These are phyloP conservation scores for Punctularia strigosozonata DNA, from an alignment of 768 basidiomycete genomes.

Conservation along the genomic window DNA sequence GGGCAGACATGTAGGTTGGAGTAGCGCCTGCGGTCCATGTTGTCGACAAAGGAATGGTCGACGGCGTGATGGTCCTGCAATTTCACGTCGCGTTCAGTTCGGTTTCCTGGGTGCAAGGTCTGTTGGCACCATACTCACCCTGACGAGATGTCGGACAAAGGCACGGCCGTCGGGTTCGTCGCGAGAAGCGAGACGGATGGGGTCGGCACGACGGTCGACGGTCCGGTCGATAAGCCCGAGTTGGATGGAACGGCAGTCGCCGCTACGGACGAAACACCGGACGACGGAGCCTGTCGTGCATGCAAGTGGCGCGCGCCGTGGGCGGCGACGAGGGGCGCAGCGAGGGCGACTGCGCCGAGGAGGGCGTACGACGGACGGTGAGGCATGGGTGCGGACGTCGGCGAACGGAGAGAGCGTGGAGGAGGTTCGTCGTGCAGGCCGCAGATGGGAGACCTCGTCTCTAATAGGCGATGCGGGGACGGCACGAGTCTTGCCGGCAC, in stretches of 20 bases:
- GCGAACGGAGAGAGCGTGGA: too few relatives aligned
- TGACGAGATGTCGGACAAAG: constrained; percentile 42
- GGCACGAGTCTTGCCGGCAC: too few relatives aligned
- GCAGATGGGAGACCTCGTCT: too few relatives aligned
- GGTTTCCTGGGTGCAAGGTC: too few relatives aligned
- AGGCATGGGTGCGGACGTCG: too few relatives aligned
- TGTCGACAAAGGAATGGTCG: constrained; percentile 33
- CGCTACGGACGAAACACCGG: constrained; percentile 5
- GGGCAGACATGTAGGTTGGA: constrained; percentile 24
- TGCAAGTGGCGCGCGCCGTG: constrained; percentile 13
- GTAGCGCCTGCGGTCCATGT: constrained; percentile 37
- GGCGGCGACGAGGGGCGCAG: constrained; percentile 31
- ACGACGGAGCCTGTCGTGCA: constrained; percentile 13
- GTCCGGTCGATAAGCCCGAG: too few relatives aligned
- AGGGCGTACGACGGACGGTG: too few relatives aligned
- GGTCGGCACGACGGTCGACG: constrained; percentile 11
- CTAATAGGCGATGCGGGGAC: too few relatives aligned
- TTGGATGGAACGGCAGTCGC: too few relatives aligned
- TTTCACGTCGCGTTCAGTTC: too few relatives aligned
- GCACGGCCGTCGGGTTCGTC: constrained; percentile 51
- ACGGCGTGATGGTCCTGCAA: constrained; percentile 25
- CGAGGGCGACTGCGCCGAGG: constrained; percentile 20
- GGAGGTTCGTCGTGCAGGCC: too few relatives aligned
- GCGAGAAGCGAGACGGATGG: constrained; percentile 33
- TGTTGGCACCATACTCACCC: too few relatives aligned